Evolutionary conservation across 2,329 filamentous ascomycete species (phyloP).

Genomic region (Fusarium anguioides): DNA sequence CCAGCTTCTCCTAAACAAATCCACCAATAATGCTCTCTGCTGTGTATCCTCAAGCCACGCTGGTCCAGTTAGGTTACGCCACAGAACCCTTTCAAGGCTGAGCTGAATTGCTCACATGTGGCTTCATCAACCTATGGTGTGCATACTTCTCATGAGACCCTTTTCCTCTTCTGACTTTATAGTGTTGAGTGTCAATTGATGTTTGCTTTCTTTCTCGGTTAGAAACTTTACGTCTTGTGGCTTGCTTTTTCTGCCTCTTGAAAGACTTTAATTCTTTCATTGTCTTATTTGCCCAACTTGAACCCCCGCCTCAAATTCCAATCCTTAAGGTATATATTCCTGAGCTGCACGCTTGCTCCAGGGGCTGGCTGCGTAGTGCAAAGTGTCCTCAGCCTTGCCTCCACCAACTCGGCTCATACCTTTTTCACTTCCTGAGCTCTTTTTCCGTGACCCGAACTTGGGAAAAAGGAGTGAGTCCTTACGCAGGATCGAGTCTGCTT

Average conservation of each 20-base stretch:
- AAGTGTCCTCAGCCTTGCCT: slow-evolving; percentile 47
- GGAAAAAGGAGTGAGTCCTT: slow-evolving; percentile 17
- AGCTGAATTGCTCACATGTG: slow-evolving; percentile 24
- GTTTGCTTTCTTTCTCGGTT: background rate
- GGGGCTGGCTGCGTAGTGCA: slow-evolving; percentile 41
- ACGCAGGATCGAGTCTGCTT: slow-evolving; percentile 5
- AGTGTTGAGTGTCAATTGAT: background rate
- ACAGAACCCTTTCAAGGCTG: slow-evolving; percentile 34
- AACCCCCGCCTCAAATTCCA: slow-evolving; percentile 18
- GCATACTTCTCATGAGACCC: slow-evolving; percentile 20
- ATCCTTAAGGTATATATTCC: background rate
- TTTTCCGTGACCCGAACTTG: slow-evolving; percentile 10
- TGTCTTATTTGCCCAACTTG: background rate
- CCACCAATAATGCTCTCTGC: slow-evolving; percentile 26
- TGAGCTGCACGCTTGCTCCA: slow-evolving; percentile 26
- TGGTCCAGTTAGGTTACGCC: slow-evolving; percentile 4
- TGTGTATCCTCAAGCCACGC: slow-evolving; percentile 6
- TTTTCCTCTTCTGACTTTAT: slow-evolving; percentile 4
- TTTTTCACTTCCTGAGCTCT: slow-evolving; percentile 12
- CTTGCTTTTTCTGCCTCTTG: background rate
- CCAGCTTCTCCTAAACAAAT: slow-evolving; percentile 7
- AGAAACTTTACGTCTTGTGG: background rate
- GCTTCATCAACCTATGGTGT: slow-evolving; percentile 28
- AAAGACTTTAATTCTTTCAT: background rate
- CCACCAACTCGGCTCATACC: slow-evolving; percentile 28